Percentiles rank a stretch among this genome's conserved stretches.
These are phyloP conservation scores for Suhomyces sp. DNA, from an alignment of 805 yeast genomes.

Conservation along the genomic window DNA sequence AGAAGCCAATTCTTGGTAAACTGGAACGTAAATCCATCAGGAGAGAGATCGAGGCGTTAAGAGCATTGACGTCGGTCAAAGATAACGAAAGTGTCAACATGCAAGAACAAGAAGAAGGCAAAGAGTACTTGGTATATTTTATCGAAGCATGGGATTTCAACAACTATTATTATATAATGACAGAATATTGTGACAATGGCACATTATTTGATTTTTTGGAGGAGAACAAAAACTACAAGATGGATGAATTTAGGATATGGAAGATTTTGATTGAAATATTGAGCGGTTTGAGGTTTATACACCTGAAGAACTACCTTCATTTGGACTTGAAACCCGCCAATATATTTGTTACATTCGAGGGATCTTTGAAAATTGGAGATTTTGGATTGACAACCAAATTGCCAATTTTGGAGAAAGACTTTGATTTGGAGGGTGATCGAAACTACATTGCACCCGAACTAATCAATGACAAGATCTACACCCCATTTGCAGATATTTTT, in stretches of 20 bases:
- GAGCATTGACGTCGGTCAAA: slow-evolving; percentile 32
- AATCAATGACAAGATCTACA: slow-evolving; percentile 75
- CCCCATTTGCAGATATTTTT: slow-evolving; percentile 90
- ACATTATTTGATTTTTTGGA: slow-evolving; percentile 76
- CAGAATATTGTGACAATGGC: slow-evolving; percentile 94
- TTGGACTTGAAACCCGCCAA: slow-evolving; percentile 95
- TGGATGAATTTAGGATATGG: slow-evolving; percentile 98
- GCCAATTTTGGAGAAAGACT: slow-evolving; percentile 62
- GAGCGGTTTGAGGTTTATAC: slow-evolving; percentile 78
- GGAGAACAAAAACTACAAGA: slow-evolving; percentile 67
- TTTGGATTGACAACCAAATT: slow-evolving; percentile 88
- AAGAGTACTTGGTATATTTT: slow-evolving; percentile 73
- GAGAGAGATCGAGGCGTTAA: slow-evolving; percentile 75
- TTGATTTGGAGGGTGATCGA: slow-evolving; percentile 95
- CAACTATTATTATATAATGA: slow-evolving; percentile 81
- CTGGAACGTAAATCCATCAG: slow-evolving; percentile 58
- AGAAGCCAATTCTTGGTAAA: slow-evolving; percentile 52
- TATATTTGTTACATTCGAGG: slow-evolving; percentile 91
- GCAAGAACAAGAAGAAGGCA: slow-evolving; percentile 53
- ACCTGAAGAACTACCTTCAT: slow-evolving; percentile 70
- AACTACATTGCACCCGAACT: slow-evolving; percentile 98
- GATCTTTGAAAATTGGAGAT: slow-evolving; percentile 90
- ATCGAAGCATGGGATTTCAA: slow-evolving; percentile 84
- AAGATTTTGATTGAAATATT: slow-evolving; percentile 84
- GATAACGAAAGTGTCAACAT: slow-evolving; percentile 23